A percentile compares a stretch with the other conserved stretches of the same genome.
phyloP scores from a whole-genome alignment of 2,329 filamentous ascomycete genomes.

The Teratosphaeria pseudoeucalypti region DNA sequence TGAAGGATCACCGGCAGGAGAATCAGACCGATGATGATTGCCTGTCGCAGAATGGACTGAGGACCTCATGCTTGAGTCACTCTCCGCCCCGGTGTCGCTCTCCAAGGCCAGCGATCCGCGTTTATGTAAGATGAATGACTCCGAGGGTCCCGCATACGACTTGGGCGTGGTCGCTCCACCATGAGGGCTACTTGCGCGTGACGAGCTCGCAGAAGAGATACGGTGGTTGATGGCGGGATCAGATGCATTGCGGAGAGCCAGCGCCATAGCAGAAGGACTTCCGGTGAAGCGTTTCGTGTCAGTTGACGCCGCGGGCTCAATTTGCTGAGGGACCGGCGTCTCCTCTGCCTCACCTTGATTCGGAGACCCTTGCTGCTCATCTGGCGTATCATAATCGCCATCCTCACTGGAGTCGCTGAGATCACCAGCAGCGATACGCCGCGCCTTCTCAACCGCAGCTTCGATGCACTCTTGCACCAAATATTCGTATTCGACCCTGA shows the following conservation, averaged over 20 bases:
- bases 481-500: conserved; percentile 84
- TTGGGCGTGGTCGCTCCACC: conserved; percentile 77
- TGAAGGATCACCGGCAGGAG: conserved; percentile 76
- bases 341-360: conserved; percentile 45
- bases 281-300: conserved; percentile 8
- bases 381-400: conserved; percentile 13
- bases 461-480: conserved; percentile 94
- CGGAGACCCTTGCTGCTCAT: conserved; percentile 31
- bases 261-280: conserved; percentile 42
- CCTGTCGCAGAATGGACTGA: conserved; percentile 50
- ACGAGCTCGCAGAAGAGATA: conserved; percentile 59
- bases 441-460: conserved; percentile 80
- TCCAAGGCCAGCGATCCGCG: conserved; percentile 71
- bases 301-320: not conserved
- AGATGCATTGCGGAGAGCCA: conserved; percentile 45
- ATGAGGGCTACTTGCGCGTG: conserved; percentile 77
- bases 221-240: conserved; percentile 40
- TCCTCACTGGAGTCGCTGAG: conserved; percentile 60
- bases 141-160: conserved; percentile 54
- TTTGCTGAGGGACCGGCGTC: conserved; percentile 4
- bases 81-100: conserved; percentile 71
- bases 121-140: conserved; percentile 54
- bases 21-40: conserved; percentile 59
- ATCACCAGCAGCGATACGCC: conserved; percentile 74
- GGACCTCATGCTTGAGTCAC: conserved; percentile 79